Evolutionary conservation across 1,139 yeast species (phyloP).

Genomic region (Geotrichum citri-aurantii): DNA sequence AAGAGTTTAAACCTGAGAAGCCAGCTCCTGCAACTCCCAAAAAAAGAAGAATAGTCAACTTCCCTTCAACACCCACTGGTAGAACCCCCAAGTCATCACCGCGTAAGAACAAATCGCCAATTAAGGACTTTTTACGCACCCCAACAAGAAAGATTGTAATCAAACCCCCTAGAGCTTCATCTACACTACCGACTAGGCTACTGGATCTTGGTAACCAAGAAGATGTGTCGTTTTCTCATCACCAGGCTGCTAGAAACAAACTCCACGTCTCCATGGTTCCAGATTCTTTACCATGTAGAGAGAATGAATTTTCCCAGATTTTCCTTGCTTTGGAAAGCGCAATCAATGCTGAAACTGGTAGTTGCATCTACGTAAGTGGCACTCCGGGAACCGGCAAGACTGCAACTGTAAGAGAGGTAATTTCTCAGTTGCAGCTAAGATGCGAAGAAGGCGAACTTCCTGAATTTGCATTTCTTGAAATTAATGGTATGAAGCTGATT

Average conservation of each 20-base stretch:
- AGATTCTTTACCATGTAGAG: slow-evolving; percentile 77
- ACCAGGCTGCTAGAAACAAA: slow-evolving; percentile 43
- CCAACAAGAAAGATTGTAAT: slow-evolving; percentile 13
- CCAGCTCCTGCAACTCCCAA: slow-evolving; percentile 12
- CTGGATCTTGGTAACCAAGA: neutral
- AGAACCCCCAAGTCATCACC: slow-evolving; percentile 8
- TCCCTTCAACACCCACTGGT: slow-evolving; percentile 5
- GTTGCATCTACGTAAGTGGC: slow-evolving; percentile 87
- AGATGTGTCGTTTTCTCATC: slow-evolving; percentile 1
- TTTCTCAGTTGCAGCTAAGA: slow-evolving; percentile 51
- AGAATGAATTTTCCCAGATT: slow-evolving; percentile 71
- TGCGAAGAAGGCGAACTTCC: slow-evolving; percentile 44
- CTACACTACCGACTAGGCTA: neutral
- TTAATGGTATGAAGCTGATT: slow-evolving; percentile 82
- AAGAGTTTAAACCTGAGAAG: slow-evolving; percentile 4
- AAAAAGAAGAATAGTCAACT: slow-evolving; percentile 3
- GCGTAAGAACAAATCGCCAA: slow-evolving; percentile 10
- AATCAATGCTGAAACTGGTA: slow-evolving; percentile 64
- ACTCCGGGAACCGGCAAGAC: slow-evolving; percentile 99
- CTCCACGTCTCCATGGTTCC: slow-evolving; percentile 63
- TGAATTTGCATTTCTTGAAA: slow-evolving; percentile 69
- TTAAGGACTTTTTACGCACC: slow-evolving; percentile 14
- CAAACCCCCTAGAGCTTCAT: slow-evolving; percentile 10
- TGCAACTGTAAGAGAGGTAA: slow-evolving; percentile 83
- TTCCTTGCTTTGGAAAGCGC: slow-evolving; percentile 71